phyloP scores from a whole-genome alignment of 257 asterid genomes.

The Solanum etuberosum region DNA sequence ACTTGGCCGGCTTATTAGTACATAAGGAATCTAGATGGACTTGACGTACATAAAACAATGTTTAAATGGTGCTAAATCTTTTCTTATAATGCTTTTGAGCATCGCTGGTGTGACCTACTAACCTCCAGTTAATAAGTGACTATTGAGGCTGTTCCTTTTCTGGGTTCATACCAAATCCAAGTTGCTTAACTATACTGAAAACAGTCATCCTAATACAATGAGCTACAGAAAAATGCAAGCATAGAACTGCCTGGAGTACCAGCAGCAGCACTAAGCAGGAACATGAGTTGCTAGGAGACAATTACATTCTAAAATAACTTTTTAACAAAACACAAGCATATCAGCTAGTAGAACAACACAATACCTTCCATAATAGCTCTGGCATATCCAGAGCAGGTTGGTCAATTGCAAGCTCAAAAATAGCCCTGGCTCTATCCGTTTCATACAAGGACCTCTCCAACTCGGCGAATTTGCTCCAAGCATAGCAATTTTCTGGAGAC shows the following conservation, averaged over 20 bases:
- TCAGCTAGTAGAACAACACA: background rate
- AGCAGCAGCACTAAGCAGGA: background rate
- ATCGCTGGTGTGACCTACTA: background rate
- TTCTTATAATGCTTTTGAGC: background rate
- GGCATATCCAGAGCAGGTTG: slow-evolving; percentile 98
- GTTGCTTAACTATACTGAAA: background rate
- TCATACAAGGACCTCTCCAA: slow-evolving; percentile 72
- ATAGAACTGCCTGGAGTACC: background rate
- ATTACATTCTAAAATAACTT: background rate
- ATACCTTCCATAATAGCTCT: slow-evolving; percentile 91
- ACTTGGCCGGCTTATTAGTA: background rate
- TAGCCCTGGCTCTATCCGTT: slow-evolving; percentile 86
- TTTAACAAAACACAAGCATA: background rate
- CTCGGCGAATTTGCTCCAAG: slow-evolving; percentile 91
- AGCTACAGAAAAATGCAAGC: background rate
- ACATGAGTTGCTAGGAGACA: background rate
- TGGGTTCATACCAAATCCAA: background rate
- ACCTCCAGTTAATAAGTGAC: background rate
- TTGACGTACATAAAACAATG: background rate
- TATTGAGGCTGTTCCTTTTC: background rate
- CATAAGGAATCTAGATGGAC: background rate
- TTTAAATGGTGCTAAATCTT: background rate
- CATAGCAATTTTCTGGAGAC: slow-evolving; percentile 95
- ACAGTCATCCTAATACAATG: background rate
- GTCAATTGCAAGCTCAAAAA: slow-evolving; percentile 92